Percentiles rank a stretch among this genome's conserved stretches.
Conservation (phyloP, 805 yeast species). For the Candida ascalaphidarum region DNA sequence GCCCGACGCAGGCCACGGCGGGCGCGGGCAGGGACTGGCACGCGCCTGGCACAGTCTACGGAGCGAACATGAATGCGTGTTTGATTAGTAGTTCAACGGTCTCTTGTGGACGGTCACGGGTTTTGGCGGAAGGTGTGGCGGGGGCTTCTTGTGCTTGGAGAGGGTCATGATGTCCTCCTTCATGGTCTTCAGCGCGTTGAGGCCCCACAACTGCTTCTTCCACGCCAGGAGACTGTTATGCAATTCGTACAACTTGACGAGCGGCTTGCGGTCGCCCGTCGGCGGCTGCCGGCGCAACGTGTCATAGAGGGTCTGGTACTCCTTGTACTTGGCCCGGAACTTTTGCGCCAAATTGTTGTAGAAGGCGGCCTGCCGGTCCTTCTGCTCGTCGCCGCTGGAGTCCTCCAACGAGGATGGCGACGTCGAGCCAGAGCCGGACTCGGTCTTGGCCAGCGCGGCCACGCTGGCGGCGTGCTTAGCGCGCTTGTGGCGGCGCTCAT, state of each 20-base stretch:
- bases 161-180: constrained; percentile 24
- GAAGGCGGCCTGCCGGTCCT: constrained; percentile 11
- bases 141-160: constrained; percentile 27
- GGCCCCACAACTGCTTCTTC: constrained; percentile 50
- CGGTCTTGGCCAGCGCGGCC: constrained; percentile 6
- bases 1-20: too few species aligned
- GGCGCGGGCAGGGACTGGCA: too few species aligned
- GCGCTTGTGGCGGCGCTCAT: constrained; percentile 10
- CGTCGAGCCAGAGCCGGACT: constrained; percentile 13
- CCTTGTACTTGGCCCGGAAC: constrained; percentile 40
- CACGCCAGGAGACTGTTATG: constrained; percentile 45
- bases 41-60: too few species aligned
- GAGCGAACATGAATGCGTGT: too few species aligned
- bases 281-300: constrained; percentile 5
- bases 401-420: constrained; percentile 31
- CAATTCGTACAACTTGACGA: constrained; percentile 33
- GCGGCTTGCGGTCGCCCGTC: background rate
- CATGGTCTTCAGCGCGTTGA: constrained; percentile 21
- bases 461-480: constrained; percentile 6
- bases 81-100: too few species aligned
- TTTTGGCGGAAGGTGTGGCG: too few species aligned
- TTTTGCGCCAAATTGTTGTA: constrained; percentile 35
- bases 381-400: constrained; percentile 6
- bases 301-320: constrained; percentile 39
- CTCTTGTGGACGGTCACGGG: too few species aligned